Evolutionary conservation across 2,329 filamentous ascomycete genomes (phyloP).

Genomic region (Alternaria alternata): DNA sequence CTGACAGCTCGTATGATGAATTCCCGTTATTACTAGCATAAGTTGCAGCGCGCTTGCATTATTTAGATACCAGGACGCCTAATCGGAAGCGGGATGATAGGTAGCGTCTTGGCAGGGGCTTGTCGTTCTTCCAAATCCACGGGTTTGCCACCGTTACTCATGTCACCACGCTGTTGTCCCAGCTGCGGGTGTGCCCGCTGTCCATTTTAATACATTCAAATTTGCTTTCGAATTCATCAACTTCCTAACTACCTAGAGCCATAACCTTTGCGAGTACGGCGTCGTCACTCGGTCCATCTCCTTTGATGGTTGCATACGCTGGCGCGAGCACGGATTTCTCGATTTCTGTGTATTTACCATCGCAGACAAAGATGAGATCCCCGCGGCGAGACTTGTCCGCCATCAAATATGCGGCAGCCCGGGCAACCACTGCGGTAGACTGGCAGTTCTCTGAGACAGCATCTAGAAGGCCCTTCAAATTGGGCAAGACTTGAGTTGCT

Average conservation of each 20-base stretch:
- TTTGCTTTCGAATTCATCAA: background rate
- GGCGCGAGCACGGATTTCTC: slow-evolving; percentile 54
- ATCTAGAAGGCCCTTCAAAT: slow-evolving; percentile 53
- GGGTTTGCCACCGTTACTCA: background rate
- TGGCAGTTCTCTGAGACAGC: slow-evolving; percentile 51
- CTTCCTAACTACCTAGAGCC: slow-evolving; percentile 16
- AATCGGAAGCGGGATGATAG: background rate
- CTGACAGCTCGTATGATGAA: background rate
- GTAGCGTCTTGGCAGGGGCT: background rate
- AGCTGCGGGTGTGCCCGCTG: background rate
- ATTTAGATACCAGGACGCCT: background rate
- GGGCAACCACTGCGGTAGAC: slow-evolving; percentile 58
- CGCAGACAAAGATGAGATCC: slow-evolving; percentile 61
- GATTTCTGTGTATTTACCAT: slow-evolving; percentile 62
- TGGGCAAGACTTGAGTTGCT: slow-evolving; percentile 57
- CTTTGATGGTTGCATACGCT: slow-evolving; percentile 31
- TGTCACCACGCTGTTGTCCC: background rate
- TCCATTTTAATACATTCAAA: background rate
- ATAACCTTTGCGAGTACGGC: slow-evolving; percentile 29
- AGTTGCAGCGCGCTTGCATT: too few relatives aligned
- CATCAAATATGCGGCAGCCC: slow-evolving; percentile 60
- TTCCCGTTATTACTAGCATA: background rate
- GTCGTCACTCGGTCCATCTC: slow-evolving; percentile 29
- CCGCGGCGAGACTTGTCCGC: slow-evolving; percentile 58
- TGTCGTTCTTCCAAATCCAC: background rate